Evolutionary conservation across 495 filamentous ascomycete genomes (phyloP), one percentile per base, ranked within the genome.

Genomic region (Aspergillus ostianus): DNA sequence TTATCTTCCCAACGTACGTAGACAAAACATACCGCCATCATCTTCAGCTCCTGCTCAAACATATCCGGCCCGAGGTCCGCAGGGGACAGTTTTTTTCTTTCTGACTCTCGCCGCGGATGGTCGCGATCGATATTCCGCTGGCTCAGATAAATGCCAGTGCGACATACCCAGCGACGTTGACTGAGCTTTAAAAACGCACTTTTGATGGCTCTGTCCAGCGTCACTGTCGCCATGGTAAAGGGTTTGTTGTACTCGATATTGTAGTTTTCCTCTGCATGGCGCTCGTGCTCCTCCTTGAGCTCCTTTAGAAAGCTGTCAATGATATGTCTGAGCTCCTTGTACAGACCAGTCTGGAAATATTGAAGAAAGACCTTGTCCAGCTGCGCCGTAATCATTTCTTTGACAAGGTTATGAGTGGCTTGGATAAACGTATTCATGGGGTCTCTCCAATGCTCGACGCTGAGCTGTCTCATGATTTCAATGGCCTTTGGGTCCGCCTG

Each of bases 1-100:
- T 20, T n/a, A 46, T 8, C 32, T 3, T n/a, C 27, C 9, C 30
- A 13, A 55, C 32, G 18, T 45, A 41, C 18, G 46, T 20, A n/a
- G 19, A 47, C 46, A 21, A 12, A 63, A 66, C 79, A 63, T 67
- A 82, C 80, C 1, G 81, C 77, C 68, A 87, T 80, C 60, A 81
- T 80, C 1, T 76, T 66, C 0, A 87, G 55, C 45, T 85, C 81
- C 4, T 74, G 67, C 0, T 49, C 26, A 48, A 74, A 84, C 0
- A 57, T 57, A 47, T 87, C 84, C 0, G 67, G 56, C 0, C 71
- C 74, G 2, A 85, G 67, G 3, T 76, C 67, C 0, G 58, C 41
- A 17, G 60, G 41, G 0, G 62, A 64, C 2, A 73, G 29, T 5
- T 69, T 75, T 20, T 59, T 66, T 6, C 58, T 53, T 17, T 70